A percentile compares a stretch with the other conserved stretches of the same genome.
Evolutionary conservation across 768 basidiomycete genomes (phyloP).

Genomic region (Mycena haematopus): DNA sequence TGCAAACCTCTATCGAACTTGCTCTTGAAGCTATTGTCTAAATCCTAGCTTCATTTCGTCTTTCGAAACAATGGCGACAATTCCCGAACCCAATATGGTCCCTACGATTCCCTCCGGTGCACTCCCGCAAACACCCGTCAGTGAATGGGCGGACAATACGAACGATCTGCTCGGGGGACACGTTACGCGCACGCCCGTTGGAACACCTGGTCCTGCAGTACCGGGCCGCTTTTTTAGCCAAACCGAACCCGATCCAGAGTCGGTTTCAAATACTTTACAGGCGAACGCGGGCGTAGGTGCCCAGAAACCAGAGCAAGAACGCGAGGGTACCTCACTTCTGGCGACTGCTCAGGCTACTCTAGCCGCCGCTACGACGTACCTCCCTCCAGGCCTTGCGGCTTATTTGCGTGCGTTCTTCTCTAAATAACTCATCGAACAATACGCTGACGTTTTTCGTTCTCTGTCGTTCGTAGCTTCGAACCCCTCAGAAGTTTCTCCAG

Average conservation of each 20-base stretch:
- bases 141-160: slow-evolving; percentile 20
- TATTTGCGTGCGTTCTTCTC: slow-evolving; percentile 3
- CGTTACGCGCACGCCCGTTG: slow-evolving; percentile 15
- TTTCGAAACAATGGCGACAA: background rate
- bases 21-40: too few relatives aligned
- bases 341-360: background rate
- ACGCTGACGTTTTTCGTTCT: background rate
- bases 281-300: too few relatives aligned
- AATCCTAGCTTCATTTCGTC: too few relatives aligned
- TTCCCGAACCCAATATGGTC: slow-evolving; percentile 11
- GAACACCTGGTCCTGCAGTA: background rate
- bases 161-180: slow-evolving; percentile 4
- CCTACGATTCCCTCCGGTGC: slow-evolving; percentile 20
- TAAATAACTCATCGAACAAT: background rate
- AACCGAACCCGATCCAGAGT: background rate
- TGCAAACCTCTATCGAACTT: too few relatives aligned
- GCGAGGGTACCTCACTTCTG: background rate
- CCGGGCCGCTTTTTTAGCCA: slow-evolving; percentile 1
- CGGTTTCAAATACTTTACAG: too few relatives aligned
- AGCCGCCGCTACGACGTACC: background rate
- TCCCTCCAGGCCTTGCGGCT: background rate
- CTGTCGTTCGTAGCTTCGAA: background rate
- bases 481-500: background rate
- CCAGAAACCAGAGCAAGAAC: too few relatives aligned
- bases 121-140: slow-evolving; percentile 19